Evolutionary conservation across 2,329 filamentous ascomycete species (phyloP).

Genomic region (Mollisiaceae sp.): DNA sequence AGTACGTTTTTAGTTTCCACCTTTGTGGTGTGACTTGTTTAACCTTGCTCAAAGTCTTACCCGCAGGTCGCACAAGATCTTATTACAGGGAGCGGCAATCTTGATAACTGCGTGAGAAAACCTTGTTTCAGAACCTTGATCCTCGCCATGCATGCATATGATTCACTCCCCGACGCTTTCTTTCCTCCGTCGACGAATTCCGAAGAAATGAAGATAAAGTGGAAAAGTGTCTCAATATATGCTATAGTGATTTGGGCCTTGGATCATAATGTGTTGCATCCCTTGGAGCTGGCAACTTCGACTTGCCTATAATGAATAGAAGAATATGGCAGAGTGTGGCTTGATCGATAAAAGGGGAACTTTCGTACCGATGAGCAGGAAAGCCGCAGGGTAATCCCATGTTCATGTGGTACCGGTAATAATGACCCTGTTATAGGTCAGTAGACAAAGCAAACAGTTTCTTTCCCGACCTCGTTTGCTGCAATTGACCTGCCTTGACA

Average conservation of each 20-base stretch:
- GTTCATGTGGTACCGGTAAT: not conserved
- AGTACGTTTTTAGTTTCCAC: conserved; percentile 14
- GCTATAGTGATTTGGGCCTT: not conserved
- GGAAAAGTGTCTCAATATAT: not conserved
- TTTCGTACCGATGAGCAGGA: not conserved
- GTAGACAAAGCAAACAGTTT: not conserved
- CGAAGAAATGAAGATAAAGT: not conserved
- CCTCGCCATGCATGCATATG: conserved; percentile 19
- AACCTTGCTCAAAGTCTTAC: conserved; percentile 11
- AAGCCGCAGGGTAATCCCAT: not conserved
- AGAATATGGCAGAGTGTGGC: not conserved
- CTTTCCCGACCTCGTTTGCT: not conserved
- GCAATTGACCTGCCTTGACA: not conserved
- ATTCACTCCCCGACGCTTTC: not conserved
- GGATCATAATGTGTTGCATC: not conserved
- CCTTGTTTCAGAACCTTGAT: conserved; percentile 25
- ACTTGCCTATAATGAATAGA: not conserved
- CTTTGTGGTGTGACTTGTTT: not conserved
- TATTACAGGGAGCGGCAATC: conserved; percentile 21
- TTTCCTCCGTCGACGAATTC: not conserved
- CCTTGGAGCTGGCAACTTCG: no score
- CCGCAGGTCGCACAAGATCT: conserved; percentile 25
- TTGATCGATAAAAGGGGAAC: not conserved
- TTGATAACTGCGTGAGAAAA: conserved; percentile 17
- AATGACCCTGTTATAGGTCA: not conserved